Evolutionary conservation across 2,329 filamentous ascomycete genomes (phyloP).

Genomic region (Nigrospora osmanthi): DNA sequence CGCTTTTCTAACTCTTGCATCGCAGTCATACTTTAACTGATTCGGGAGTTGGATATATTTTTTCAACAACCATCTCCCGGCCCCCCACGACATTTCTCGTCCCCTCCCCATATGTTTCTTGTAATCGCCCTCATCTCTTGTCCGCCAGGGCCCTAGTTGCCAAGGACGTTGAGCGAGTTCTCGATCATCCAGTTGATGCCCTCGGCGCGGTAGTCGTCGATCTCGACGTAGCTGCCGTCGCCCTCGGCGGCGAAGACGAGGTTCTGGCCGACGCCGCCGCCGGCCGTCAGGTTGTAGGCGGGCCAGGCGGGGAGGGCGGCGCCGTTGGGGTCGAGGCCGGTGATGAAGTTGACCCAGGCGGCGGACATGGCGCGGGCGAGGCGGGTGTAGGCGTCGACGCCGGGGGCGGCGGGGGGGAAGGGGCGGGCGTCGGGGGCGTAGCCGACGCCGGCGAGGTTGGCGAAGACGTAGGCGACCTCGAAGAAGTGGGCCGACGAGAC

Average conservation of each 20-base stretch:
- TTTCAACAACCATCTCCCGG: too few species aligned
- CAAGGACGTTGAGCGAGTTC: slow-evolving; percentile 18
- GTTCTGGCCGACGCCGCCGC: slow-evolving; percentile 12
- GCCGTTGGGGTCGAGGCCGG: slow-evolving; percentile 42
- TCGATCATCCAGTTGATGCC: slow-evolving; percentile 21
- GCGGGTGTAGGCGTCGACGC: slow-evolving; percentile 9
- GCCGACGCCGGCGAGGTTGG: slow-evolving; percentile 21
- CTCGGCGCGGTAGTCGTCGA: slow-evolving; percentile 18
- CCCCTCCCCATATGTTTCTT: too few species aligned
- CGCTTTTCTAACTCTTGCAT: too few species aligned
- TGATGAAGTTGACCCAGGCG: slow-evolving; percentile 35
- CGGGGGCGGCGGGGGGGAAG: slow-evolving; percentile 9
- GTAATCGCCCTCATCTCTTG: too few species aligned
- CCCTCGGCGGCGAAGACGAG: slow-evolving; percentile 19
- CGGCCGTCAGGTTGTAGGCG: slow-evolving; percentile 8
- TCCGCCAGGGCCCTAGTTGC: slow-evolving; percentile 6
- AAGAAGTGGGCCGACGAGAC: slow-evolving; percentile 28
- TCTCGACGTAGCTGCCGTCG: slow-evolving; percentile 14
- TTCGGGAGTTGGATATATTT: too few species aligned
- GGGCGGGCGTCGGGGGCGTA: slow-evolving; percentile 22
- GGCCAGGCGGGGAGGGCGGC: slow-evolving; percentile 22
- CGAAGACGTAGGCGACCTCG: slow-evolving; percentile 34
- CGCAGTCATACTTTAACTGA: too few species aligned
- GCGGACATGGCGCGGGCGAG: slow-evolving; percentile 19
- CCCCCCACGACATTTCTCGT: too few species aligned